These are phyloP conservation scores for Dacryopinax primogenitus DNA, from an alignment of 768 basidiomycete genomes.

Conservation along the genomic window DNA sequence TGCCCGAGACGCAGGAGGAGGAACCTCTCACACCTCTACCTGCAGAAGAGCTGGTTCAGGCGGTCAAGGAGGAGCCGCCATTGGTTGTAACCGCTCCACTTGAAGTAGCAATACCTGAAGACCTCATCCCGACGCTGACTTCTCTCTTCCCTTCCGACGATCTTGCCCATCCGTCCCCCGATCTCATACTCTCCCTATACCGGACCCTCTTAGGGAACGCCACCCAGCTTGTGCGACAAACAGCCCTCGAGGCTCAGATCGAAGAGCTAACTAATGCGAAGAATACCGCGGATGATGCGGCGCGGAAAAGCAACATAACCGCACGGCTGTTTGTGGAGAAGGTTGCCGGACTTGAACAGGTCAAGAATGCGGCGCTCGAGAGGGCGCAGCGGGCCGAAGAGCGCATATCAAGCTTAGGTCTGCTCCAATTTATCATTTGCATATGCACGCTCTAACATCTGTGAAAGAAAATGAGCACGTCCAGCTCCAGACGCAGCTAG, in stretches of 20 bases:
- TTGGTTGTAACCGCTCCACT: neutral
- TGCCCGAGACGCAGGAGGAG: neutral
- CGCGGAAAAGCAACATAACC: neutral
- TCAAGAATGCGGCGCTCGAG: neutral
- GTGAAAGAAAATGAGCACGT: neutral
- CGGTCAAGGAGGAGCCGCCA: neutral
- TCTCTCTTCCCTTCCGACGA: neutral
- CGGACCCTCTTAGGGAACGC: neutral
- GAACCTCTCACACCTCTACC: neutral
- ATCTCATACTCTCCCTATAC: constrained; percentile 1
- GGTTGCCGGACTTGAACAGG: neutral
- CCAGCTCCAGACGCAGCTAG: neutral
- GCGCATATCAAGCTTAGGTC: neutral
- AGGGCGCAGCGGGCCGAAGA: neutral
- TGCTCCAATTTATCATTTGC: neutral
- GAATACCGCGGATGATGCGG: neutral
- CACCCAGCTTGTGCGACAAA: neutral
- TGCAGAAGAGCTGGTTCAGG: neutral
- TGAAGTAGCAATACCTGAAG: neutral
- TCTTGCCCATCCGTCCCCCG: neutral
- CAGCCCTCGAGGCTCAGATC: neutral
- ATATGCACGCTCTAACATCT: neutral
- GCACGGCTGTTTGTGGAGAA: neutral
- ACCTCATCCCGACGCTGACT: neutral
- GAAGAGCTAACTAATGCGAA: neutral